Conservation (phyloP, 1,284 basidiomycete genomes). For the Malassezia sympodialis region DNA sequence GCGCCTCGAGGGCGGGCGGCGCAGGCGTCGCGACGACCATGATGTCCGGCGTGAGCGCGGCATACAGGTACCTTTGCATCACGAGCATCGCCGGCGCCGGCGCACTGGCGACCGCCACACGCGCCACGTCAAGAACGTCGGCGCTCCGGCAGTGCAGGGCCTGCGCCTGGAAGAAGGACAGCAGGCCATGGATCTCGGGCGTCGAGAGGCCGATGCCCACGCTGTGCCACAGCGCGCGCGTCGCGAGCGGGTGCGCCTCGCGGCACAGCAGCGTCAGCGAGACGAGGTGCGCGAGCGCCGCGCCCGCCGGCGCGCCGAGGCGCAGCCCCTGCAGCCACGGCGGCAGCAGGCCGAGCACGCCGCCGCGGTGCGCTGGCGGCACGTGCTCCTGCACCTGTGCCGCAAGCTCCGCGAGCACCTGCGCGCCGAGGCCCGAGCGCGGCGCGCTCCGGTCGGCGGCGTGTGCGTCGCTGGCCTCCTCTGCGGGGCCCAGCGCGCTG, state of each 20-base stretch:
- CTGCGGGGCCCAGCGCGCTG: background rate
- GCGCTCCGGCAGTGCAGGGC: constrained; percentile 2
- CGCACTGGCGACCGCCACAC: background rate
- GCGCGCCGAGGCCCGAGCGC: background rate
- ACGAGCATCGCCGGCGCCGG: background rate
- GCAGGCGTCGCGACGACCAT: background rate
- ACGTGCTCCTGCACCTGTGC: background rate
- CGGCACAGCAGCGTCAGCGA: constrained; percentile 67
- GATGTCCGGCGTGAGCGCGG: background rate
- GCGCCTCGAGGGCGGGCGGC: background rate
- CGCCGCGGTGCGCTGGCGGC: background rate
- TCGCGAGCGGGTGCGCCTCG: constrained; percentile 65
- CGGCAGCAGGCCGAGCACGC: constrained; percentile 1
- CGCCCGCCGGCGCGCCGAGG: background rate
- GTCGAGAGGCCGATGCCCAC: background rate
- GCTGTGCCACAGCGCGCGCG: constrained; percentile 61
- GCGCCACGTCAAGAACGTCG: constrained; percentile 3
- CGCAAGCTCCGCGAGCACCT: constrained; percentile 1
- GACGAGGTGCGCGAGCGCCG: constrained; percentile 66
- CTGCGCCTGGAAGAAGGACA: background rate
- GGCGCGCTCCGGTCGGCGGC: background rate
- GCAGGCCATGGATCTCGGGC: background rate
- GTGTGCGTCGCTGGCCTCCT: background rate
- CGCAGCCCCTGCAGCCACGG: constrained; percentile 1
- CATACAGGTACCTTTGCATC: background rate